A percentile compares a stretch with the other conserved stretches of the same genome.
These are phyloP conservation scores for Periconia sp. DNA, from an alignment of 2,329 filamentous ascomycete species.

Conservation along the genomic window DNA sequence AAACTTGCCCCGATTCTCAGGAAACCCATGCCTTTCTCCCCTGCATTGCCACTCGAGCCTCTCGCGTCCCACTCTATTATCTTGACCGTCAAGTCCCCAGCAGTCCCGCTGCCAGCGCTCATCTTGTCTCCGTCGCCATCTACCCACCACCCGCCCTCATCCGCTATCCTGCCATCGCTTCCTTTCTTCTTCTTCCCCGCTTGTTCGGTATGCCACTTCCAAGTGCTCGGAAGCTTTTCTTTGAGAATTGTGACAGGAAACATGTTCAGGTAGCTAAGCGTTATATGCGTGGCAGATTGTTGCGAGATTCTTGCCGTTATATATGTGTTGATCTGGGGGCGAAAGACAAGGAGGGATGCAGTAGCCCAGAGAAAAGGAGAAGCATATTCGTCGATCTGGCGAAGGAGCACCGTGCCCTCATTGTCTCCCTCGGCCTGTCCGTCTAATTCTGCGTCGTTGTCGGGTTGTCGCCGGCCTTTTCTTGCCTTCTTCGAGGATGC, in stretches of 20 bases:
- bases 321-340: constrained; percentile 73
- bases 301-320: constrained; percentile 84
- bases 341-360: constrained; percentile 83
- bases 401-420: constrained; percentile 23
- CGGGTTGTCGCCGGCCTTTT: constrained; percentile 1
- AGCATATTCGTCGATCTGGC: constrained; percentile 70
- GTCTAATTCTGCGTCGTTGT: constrained; percentile 11
- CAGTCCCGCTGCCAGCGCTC: constrained; percentile 17
- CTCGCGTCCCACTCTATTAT: constrained; percentile 86
- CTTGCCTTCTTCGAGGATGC: constrained; percentile 9
- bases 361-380: constrained; percentile 89
- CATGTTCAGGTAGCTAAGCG: constrained; percentile 85
- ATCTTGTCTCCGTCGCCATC: constrained; percentile 71
- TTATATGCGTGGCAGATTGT: constrained; percentile 87
- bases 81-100: constrained; percentile 71
- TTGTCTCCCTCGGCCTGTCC: constrained; percentile 8
- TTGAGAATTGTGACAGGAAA: constrained; percentile 90
- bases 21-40: constrained; percentile 88
- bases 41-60: constrained; percentile 68
- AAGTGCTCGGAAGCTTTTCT: constrained; percentile 74
- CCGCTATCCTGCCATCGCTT: constrained; percentile 31
- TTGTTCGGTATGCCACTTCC: constrained; percentile 68
- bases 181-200: constrained; percentile 26
- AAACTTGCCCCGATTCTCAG: constrained; percentile 64
- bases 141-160: constrained; percentile 74